These are phyloP conservation scores for Colletotrichum caudatum DNA, from an alignment of 2,329 filamentous ascomycete species.

Conservation along the genomic window DNA sequence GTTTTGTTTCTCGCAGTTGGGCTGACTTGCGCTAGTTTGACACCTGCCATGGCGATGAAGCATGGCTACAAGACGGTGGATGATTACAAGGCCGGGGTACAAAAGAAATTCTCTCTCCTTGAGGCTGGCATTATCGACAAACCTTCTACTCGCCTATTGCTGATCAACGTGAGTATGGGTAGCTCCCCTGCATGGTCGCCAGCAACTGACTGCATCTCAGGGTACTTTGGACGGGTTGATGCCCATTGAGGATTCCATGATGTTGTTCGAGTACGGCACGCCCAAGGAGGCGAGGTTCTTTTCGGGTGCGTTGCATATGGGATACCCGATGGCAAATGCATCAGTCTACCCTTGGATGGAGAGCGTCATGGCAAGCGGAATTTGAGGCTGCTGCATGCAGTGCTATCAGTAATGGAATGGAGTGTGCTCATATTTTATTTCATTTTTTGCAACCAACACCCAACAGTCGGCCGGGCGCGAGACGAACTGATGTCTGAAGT, in stretches of 20 bases:
- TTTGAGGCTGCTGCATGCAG: slow-evolving; percentile 7
- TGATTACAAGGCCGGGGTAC: slow-evolving; percentile 66
- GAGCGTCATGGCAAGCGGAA: slow-evolving; percentile 57
- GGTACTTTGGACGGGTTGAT: slow-evolving; percentile 73
- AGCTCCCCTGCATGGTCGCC: not conserved
- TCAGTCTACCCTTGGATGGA: slow-evolving; percentile 73
- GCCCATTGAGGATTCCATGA: slow-evolving; percentile 75
- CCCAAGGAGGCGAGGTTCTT: slow-evolving; percentile 76
- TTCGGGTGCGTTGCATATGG: slow-evolving; percentile 72
- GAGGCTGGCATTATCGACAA: slow-evolving; percentile 68
- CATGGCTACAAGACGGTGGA: slow-evolving; percentile 69
- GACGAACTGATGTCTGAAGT: not conserved
- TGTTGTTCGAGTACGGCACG: slow-evolving; percentile 72
- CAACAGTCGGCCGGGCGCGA: not conserved
- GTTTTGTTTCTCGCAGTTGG: not conserved
- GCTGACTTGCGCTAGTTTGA: slow-evolving; percentile 53
- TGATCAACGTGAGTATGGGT: slow-evolving; percentile 66
- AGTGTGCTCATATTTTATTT: too few relatives aligned
- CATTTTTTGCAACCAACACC: not conserved
- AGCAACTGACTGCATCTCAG: slow-evolving; percentile 48
- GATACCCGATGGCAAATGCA: slow-evolving; percentile 71
- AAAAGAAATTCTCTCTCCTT: slow-evolving; percentile 72
- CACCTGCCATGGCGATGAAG: slow-evolving; percentile 69
- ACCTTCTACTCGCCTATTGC: slow-evolving; percentile 67
- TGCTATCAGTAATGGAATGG: not conserved